Evolutionary conservation across 257 asterid genomes (phyloP), one percentile per base, ranked within the genome.

Genomic region (Handroanthus guayacan): DNA sequence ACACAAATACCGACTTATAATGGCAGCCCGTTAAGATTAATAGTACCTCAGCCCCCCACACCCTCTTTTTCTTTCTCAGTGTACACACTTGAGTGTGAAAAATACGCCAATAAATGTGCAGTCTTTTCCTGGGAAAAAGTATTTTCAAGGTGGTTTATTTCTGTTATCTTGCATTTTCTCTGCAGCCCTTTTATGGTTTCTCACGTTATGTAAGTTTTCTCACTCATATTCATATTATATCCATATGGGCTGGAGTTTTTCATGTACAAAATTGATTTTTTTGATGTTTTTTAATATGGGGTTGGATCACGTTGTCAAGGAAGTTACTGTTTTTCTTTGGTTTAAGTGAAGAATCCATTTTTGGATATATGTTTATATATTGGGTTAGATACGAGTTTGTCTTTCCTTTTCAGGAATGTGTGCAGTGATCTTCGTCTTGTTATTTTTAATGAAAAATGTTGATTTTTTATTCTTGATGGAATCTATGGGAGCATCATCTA

Each of bases 281-380:
- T 25, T 25, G 31, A 25, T 25, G 31, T 25, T 25, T 25, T 25
- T 78, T 41, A 44, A 18, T 13, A 1, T 34, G 16, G 41, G 58
- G 17, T 51, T 74, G 72, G 73, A n/a, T 47, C 41, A 52, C 45
- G 20, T 25, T 25, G 31, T 25, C 25, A 73, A 57, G 69, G 12
- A 11, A 5, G 1, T 67, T 41, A 41, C 8, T 25, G 6, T 38
- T 67, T 54, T 57, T 57, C 67, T 64, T 5, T 8, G 58, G 16
- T 72, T 81, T 79, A 58, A 66, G 79, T 58, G 50, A 72, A 44
- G 51, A 67, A 25, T 51, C 58, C 50, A 3, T 38, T 68, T 71
- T 39, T 47, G 67, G 34, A 51, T 50, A 45, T 60, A 79, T 48
- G 74, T 52, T 52, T 50, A 45, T 60, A 79, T 48, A 74, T 52